Evolutionary conservation across 179 eudicot species (phyloP), one percentile per base, ranked within the genome.

Genomic region (Silene noctiflora): DNA sequence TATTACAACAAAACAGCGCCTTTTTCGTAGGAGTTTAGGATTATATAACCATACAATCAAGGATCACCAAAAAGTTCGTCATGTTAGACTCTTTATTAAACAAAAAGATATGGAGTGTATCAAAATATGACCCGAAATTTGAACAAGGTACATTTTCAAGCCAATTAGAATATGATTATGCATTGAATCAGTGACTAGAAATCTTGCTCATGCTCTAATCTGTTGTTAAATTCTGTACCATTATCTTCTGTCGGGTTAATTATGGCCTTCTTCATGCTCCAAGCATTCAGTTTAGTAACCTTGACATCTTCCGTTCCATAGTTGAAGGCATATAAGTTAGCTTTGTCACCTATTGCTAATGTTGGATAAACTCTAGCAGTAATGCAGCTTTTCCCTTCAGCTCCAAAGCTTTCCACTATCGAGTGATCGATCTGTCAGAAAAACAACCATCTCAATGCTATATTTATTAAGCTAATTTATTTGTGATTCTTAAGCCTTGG

Each of bases 281-380:
- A 91, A 16, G 93, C 93, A 13, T 27, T 78, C 56, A 91, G 48
- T 20, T 51, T 81, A 11, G 85, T 85, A 17, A 91, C 72, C 27
- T 79, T 75, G 12, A 90, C 76, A 7, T 72, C 62, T 73, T 83
- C 87, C 0, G 89, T 61, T 22, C 97, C 97, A 67, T 90, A 76
- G 77, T 91, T 91, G 80, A 90, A 90, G 20, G 64, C 91, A 76
- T 78, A 88, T 1, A 91, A 75, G 78, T 85, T 87, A 14, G 97
- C 91, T 27, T 86, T 51, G 3, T 76, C 66, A 4, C 42, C 22
- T 14, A 83, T 67, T 60, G 97, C 92, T 0, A 86, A 1, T 4
- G 85, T 85, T 0, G 94, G 94, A 79, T 90, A 91, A 60, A 90
- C 93, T 78, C 97, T 83, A 0, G 97, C 86, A 19, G 93, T 84